Conservation (phyloP, 805 yeast genomes). For the Kodamaea laetipori region DNA sequence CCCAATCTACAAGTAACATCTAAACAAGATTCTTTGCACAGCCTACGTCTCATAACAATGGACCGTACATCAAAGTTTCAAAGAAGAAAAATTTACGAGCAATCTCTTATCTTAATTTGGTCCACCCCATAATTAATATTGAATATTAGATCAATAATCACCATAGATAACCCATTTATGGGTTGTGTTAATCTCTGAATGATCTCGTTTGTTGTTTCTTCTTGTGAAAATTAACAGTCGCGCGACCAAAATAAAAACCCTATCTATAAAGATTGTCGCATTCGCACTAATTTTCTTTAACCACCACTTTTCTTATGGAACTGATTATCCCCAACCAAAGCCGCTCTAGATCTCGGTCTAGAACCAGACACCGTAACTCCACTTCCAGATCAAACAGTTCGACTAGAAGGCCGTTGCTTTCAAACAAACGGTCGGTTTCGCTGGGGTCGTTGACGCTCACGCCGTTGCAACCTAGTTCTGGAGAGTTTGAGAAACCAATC, state of each 20-base stretch:
- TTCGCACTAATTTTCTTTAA: not conserved
- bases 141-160: too few species aligned
- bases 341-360: conserved; percentile 41
- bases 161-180: too few species aligned
- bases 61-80: too few species aligned
- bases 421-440: conserved; percentile 38
- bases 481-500: conserved; percentile 35
- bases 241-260: not conserved
- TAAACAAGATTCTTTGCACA: too few species aligned
- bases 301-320: conserved; percentile 1
- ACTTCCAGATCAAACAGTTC: conserved; percentile 38
- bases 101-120: too few species aligned
- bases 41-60: too few species aligned
- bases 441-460: conserved; percentile 18
- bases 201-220: too few species aligned
- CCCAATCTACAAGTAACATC: too few species aligned
- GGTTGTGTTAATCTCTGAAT: too few species aligned
- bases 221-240: too few species aligned
- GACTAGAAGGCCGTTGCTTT: conserved; percentile 24
- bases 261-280: not conserved
- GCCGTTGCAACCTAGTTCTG: conserved; percentile 2
- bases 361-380: conserved; percentile 35
- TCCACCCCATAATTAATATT: too few species aligned
- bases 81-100: too few species aligned
- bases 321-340: conserved; percentile 24